Conservation (phyloP, 2,329 filamentous ascomycete genomes). For the Fusarium aywerte region DNA sequence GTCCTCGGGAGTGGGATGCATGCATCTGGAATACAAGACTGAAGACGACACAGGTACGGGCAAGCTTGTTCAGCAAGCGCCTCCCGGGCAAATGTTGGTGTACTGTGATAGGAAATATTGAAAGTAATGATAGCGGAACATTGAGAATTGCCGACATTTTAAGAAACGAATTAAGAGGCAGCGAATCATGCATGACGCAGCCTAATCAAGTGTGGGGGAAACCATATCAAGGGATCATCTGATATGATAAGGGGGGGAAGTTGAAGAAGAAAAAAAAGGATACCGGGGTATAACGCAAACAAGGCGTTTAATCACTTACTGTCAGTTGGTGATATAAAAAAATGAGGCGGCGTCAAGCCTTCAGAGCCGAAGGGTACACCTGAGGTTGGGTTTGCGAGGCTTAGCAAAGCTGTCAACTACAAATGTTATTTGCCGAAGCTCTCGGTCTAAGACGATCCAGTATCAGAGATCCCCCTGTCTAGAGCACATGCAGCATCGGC, state of each 20-base stretch:
- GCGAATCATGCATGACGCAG: constrained; percentile 30
- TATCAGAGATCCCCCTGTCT: constrained; percentile 36
- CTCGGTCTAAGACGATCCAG: constrained; percentile 30
- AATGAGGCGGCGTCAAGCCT: constrained; percentile 31
- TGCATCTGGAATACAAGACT: constrained; percentile 38
- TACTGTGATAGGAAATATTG: constrained; percentile 1
- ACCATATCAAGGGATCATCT: constrained; percentile 29
- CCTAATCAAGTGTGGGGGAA: constrained; percentile 32
- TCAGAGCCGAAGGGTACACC: constrained; percentile 14
- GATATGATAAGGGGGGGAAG: constrained; percentile 13
- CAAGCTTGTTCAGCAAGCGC: constrained; percentile 22
- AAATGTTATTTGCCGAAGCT: constrained; percentile 31
- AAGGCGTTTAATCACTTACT: constrained; percentile 35
- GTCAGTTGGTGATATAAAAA: constrained; percentile 24
- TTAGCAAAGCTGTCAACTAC: constrained; percentile 27
- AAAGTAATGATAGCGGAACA: constrained; percentile 9
- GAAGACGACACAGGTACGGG: constrained; percentile 1
- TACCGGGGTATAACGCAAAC: constrained; percentile 1
- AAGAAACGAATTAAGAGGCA: constrained; percentile 10
- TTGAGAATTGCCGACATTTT: constrained; percentile 19
- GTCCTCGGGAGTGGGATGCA: constrained; percentile 43
- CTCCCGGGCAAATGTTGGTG: constrained; percentile 14
- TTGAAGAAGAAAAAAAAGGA: constrained; percentile 5
- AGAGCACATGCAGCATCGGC: constrained; percentile 42
- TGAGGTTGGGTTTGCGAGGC: constrained; percentile 9